Evolutionary conservation across 305 asterid species (phyloP), one percentile per base, ranked within the genome.

Genomic region (Solanum hybrid): DNA sequence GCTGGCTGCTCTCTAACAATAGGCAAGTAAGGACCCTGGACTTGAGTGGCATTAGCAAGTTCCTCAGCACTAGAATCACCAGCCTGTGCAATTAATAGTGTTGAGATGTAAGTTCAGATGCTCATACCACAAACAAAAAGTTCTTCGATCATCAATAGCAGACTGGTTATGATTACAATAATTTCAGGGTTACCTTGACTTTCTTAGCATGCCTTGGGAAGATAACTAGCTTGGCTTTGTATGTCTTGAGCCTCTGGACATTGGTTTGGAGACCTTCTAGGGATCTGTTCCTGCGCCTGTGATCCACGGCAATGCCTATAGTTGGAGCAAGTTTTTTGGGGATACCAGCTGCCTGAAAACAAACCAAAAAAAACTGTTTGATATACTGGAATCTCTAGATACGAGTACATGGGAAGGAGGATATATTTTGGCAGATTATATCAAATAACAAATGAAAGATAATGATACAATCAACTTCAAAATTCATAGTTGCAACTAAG

Each of bases 51-150:
- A 7, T 95, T 92, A 29, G 97, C 98, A 92, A 95, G 89, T 90
- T 96, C 98, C 95, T 96, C 98, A 1, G 98, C 90, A 38, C 97
- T 90, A 87, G 98, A 96, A 91, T 95, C 98, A 86, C 97, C 97
- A 90, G 97, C 89, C 93, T 92, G 91, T 38, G 86, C 56, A 80
- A 4, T 60, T 34, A 32, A 32, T 32, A 32, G 34, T 32, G 14
- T 32, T 10, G 76, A 60, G 72, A 42, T 19, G 85, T 19, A 19
- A 75, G 84, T 42, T 42, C 19, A 40, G 24, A 19, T 5, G 15
- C 32, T 40, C 14, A 12, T 8, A 77, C 36, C 77, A 76, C 6
- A 42, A 73, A 29, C 89, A 38, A 31, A 17, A 72, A 22, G 77
- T 34, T 8, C 2, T 40, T 29, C 35, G 4, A 60, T 77, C 1